These are phyloP conservation scores for Globisporangium mamillatum DNA, from an alignment of 352 stramenopile species.

Conservation along the genomic window DNA sequence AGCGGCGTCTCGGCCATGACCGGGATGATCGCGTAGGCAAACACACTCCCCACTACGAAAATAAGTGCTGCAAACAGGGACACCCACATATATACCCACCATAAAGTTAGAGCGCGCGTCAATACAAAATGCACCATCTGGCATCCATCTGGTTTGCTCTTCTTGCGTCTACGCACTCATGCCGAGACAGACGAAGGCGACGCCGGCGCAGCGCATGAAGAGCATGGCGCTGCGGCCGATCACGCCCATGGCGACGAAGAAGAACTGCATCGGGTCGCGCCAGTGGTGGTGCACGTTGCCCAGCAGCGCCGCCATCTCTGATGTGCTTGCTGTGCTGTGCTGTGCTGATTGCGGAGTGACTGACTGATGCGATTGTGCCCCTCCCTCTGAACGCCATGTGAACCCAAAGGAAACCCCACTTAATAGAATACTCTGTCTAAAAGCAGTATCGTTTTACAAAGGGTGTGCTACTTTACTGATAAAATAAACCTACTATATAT, in stretches of 20 bases:
- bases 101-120: background rate
- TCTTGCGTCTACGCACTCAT: conserved; percentile 29
- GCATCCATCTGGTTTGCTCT: background rate
- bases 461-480: too few relatives aligned
- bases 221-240: conserved; percentile 35
- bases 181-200: conserved; percentile 39
- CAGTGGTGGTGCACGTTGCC: conserved; percentile 29
- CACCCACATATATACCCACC: too few relatives aligned
- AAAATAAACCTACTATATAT: too few relatives aligned
- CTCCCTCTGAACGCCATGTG: too few relatives aligned
- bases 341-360: conserved; percentile 8
- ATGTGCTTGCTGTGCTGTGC: background rate
- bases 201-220: conserved; percentile 44
- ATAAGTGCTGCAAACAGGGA: conserved; percentile 29
- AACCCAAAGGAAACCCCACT: conserved; percentile 18
- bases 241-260: conserved; percentile 31
- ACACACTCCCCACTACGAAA: conserved; percentile 36
- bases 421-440: background rate
- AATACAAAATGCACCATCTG: too few relatives aligned
- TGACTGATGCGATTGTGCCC: too few relatives aligned
- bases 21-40: conserved; percentile 53
- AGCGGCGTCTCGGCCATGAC: conserved; percentile 38
- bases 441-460: background rate
- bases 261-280: conserved; percentile 51
- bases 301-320: conserved; percentile 2